Base-by-base conservation (phyloP, 169 alveolate genomes). In the Eimeria sp. region DNA sequence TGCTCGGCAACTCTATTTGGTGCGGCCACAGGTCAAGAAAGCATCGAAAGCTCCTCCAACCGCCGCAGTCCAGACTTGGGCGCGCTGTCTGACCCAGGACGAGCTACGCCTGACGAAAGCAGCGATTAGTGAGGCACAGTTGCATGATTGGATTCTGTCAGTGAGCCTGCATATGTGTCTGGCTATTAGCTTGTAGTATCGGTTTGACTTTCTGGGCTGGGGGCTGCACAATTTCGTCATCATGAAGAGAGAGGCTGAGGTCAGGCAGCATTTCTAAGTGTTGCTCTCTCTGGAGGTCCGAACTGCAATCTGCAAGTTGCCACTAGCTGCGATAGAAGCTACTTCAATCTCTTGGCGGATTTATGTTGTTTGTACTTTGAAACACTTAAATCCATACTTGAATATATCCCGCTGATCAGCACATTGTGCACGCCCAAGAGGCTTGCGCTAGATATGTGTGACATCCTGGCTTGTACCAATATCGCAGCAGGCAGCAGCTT, bases 31-130 rank as follows among this genome's bases (percentile, higher is more conserved):
- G 91, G 72, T 27, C 54, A 83, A 49, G 91, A 57, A 14, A 40
- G 91, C 54, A 18, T 34, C 30, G 75, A 57, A 54, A 40, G 30
- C 72, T 83, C 91, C 54, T 83, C 70, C 34, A 57, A 54, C 72
- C 45, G 30, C 30, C 65, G 43, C 34, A 57, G 73, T 54, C 91
- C 91, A 58, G 91, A 83, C 27, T 20, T 22, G 73, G 73, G n/a
- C 47, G 11, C 72, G 57, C 27, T 82, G 54, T 82, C 89, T 7
- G 54, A 51, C 57, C 51, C 73, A 9, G 91, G 72, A 11, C 73
- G 51, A 83, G 51, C 61, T 16, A 83, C 91, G n/a, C 91, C 91
- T 18, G 91, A 57, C 58, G 73, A 51, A 54, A 49, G 54, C 88
- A 78, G 65, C 63, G 88, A 78, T 65, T 49, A 78, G 88, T 25